Base-by-base conservation (phyloP, 306 rosid genomes). In the Sicyos baderoa region DNA sequence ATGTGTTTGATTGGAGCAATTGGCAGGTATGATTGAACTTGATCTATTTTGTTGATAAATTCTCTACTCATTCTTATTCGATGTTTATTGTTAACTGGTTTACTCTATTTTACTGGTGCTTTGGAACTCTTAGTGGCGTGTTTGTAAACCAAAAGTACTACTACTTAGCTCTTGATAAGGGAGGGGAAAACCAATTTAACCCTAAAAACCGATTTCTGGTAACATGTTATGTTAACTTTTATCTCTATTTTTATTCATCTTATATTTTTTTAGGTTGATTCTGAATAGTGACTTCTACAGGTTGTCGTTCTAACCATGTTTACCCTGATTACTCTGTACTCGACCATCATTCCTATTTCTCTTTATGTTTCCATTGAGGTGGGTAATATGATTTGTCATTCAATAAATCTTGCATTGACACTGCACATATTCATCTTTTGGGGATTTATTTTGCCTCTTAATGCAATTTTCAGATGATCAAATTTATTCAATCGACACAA, bases 291-390 rank as follows among this genome's bases (percentile, higher is more conserved):
- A 79, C 56, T 70, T 82, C 44, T 15, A 68, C 81, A 93, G 98
- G 98, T 89, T 85, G 72, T 87, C 54, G 19, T 85, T 74, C 84
- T 93, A 66, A 93, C 94, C 37, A 86, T 93, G 97, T 88, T 93
- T 83, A 93, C 99, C 76, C 91, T 93, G 57, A 82, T 93, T 72
- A 93, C 99, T 37, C 73, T 93, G 22, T 93, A 93, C 83, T 93
- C 99, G 2, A 81, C 99, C 54, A 88, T 93, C 74, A 93, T 93
- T 80, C 99, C 99, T 62, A 93, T 93, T 72, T 93, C 99, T 67
- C 99, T 93, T 45, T 93, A 93, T 73, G 97, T 93, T 55, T 93
- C 99, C 67, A 93, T 93, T 74, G 99, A 93, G 99, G 99, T 83
- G 78, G 76, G 91, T 79, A 63, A 76, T 76, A 51, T 68, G 14